These are phyloP conservation scores for Solanum paucissectum DNA, from an alignment of 257 asterid species.

Conservation along the genomic window DNA sequence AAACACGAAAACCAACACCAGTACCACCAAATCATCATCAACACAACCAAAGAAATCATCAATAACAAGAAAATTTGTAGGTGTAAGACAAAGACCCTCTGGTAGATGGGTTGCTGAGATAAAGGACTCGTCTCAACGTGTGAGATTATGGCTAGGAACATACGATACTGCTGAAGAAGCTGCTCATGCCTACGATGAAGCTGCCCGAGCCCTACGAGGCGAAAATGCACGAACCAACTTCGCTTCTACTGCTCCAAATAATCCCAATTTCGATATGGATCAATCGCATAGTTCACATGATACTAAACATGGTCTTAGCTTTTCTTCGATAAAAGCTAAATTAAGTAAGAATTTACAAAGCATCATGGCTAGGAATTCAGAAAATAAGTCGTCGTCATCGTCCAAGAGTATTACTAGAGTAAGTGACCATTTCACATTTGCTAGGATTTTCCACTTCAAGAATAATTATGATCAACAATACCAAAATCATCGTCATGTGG, in stretches of 20 bases:
- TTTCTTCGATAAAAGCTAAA: slow-evolving; percentile 65
- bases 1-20: slow-evolving; percentile 9
- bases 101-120: slow-evolving; percentile 96
- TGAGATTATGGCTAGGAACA: slow-evolving; percentile 82
- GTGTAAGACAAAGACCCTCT: slow-evolving; percentile 79
- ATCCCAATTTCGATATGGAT: background rate
- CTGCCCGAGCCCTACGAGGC: slow-evolving; percentile 78
- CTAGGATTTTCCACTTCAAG: slow-evolving; percentile 61
- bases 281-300: background rate
- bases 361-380: slow-evolving; percentile 64
- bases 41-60: slow-evolving; percentile 17
- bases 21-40: background rate
- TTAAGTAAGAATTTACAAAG: slow-evolving; percentile 69
- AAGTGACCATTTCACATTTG: slow-evolving; percentile 84
- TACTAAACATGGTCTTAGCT: slow-evolving; percentile 43
- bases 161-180: slow-evolving; percentile 90
- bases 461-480: slow-evolving; percentile 24
- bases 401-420: slow-evolving; percentile 51
- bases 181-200: slow-evolving; percentile 81
- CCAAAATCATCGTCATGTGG: slow-evolving; percentile 23
- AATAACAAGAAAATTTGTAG: slow-evolving; percentile 44
- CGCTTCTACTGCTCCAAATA: slow-evolving; percentile 1
- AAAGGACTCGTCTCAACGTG: slow-evolving; percentile 73
- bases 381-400: slow-evolving; percentile 42
- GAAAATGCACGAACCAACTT: slow-evolving; percentile 82